phyloP scores from a whole-genome alignment of 106 monocot species.

The Triglochin maritima region DNA sequence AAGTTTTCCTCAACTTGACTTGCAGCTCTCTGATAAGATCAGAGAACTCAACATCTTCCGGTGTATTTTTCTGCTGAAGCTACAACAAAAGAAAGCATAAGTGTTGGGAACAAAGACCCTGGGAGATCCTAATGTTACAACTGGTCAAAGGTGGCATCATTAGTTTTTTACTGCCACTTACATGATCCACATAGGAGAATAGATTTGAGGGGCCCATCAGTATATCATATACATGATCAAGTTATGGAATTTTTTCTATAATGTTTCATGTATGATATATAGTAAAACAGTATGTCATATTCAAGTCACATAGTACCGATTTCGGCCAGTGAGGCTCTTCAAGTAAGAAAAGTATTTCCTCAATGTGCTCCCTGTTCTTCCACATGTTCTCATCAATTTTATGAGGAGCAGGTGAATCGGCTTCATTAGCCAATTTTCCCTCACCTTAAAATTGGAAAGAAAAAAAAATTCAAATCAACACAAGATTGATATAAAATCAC shows the following conservation, averaged over 20 bases:
- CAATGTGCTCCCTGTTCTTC: constrained; percentile 94
- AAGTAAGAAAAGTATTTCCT: constrained; percentile 84
- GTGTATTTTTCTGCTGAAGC: constrained; percentile 5
- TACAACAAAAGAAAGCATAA: not conserved
- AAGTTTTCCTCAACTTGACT: constrained; percentile 8
- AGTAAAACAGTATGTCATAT: not conserved
- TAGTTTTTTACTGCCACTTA: no score
- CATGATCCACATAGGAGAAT: no score
- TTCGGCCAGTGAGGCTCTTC: constrained; percentile 46
- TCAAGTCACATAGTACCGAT: constrained; percentile 25
- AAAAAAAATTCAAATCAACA: constrained; percentile 4
- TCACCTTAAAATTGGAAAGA: constrained; percentile 41
- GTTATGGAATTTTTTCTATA: not conserved
- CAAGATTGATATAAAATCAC: not conserved
- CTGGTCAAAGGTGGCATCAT: no score
- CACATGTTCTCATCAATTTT: constrained; percentile 94
- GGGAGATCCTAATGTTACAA: no score
- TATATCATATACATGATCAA: not conserved
- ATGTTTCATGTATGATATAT: not conserved
- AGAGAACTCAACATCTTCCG: constrained; percentile 9
- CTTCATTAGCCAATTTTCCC: constrained; percentile 40
- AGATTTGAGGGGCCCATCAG: no score
- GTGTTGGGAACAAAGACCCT: no score
- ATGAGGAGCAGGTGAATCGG: constrained; percentile 39
- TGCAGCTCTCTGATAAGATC: constrained; percentile 1